Conservation (phyloP, 768 basidiomycete species). For the Trametes punicea region DNA sequence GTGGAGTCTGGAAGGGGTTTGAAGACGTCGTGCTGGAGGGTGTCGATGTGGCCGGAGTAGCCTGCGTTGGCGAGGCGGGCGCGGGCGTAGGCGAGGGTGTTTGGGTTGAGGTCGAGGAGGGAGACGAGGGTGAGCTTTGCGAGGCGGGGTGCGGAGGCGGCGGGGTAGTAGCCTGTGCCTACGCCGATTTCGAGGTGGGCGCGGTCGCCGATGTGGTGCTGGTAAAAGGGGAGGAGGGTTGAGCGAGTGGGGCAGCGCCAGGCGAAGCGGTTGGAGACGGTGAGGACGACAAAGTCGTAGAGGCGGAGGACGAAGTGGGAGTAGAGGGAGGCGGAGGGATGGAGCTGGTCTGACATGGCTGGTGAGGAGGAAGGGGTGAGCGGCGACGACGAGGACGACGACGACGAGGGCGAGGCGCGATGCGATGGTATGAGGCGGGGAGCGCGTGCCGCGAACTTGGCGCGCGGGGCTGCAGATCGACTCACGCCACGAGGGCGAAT, state of each 20-base stretch:
- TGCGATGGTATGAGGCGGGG: too few relatives aligned
- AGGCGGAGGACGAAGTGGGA: not conserved
- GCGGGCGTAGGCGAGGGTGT: constrained; percentile 13
- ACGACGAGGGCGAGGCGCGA: too few relatives aligned
- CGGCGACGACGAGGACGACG: too few relatives aligned
- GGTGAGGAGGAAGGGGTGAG: too few relatives aligned
- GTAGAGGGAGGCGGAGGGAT: constrained; percentile 14
- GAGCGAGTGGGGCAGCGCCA: constrained; percentile 15
- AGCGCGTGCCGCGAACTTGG: too few relatives aligned
- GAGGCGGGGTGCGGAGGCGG: not conserved
- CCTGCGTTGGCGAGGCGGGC: constrained; percentile 10
- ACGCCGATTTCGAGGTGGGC: constrained; percentile 23
- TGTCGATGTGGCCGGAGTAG: constrained; percentile 13
- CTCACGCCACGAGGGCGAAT: too few relatives aligned
- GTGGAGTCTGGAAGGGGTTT: constrained; percentile 13
- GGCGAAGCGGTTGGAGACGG: constrained; percentile 11
- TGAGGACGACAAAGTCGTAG: constrained; percentile 20
- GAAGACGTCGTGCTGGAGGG: constrained; percentile 15
- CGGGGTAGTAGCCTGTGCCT: constrained; percentile 23
- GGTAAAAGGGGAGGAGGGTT: constrained; percentile 21
- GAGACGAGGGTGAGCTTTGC: constrained; percentile 12
- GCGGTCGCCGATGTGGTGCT: constrained; percentile 13
- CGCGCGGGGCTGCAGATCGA: too few relatives aligned
- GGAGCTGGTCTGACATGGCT: too few relatives aligned
- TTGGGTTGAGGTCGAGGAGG: constrained; percentile 20